These are phyloP conservation scores for Gnaphalium uliginosum DNA, from an alignment of 129 eudicot species.

Conservation along the genomic window DNA sequence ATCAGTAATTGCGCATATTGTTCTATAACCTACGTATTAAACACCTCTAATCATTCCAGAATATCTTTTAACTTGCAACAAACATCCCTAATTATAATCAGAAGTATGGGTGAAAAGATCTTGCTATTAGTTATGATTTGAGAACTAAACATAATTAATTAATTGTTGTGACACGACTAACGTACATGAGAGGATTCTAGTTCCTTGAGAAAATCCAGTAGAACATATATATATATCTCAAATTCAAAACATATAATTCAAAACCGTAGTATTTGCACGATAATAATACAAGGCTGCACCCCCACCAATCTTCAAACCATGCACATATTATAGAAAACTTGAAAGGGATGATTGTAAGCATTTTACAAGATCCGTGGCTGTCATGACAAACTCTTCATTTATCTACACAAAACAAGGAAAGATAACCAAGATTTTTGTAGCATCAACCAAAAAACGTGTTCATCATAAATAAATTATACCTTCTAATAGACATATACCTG, in stretches of 20 bases:
- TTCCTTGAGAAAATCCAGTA: not conserved
- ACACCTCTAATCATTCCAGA: no score
- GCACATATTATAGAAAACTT: conserved; percentile 3
- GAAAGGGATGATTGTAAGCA: conserved; percentile 28
- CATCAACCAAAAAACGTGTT: not conserved
- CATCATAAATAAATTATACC: not conserved
- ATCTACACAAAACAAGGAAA: conserved; percentile 26
- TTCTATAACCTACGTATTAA: no score
- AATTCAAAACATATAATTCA: no score
- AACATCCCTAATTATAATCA: no score
- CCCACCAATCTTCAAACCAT: not conserved
- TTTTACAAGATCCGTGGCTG: conserved; percentile 31
- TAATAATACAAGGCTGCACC: not conserved
- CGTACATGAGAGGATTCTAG: no score
- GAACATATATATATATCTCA: not conserved
- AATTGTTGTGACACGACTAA: no score
- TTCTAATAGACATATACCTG: conserved; percentile 20
- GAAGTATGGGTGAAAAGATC: no score
- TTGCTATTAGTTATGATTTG: no score
- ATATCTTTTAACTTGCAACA: no score
- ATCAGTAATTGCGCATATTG: no score
- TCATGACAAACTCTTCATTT: conserved; percentile 12
- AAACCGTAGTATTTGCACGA: no score
- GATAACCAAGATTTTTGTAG: not conserved
- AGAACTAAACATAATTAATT: no score